phyloP scores from a whole-genome alignment of 2,329 filamentous ascomycete species.

The Coleophoma eucalyptorum region DNA sequence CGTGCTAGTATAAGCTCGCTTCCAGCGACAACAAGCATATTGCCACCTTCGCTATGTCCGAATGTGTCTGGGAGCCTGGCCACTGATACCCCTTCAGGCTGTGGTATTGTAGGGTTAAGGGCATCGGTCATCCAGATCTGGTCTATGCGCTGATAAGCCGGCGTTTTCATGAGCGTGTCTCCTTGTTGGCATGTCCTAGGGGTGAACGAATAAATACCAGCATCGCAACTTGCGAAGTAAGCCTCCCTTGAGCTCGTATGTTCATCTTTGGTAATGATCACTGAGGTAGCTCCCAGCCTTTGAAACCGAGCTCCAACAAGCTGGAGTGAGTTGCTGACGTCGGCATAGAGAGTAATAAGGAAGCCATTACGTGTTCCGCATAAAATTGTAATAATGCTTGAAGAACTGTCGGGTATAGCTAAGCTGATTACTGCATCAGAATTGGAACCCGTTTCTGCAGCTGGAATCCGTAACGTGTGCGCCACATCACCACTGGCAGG shows the following conservation, averaged over 20 bases:
- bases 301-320: slow-evolving; percentile 11
- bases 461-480: slow-evolving; percentile 8
- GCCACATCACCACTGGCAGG: slow-evolving; percentile 4
- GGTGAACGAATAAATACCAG: slow-evolving; percentile 30
- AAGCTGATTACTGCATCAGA: slow-evolving; percentile 22
- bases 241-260: slow-evolving; percentile 15
- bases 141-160: slow-evolving; percentile 12
- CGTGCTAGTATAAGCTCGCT: slow-evolving; percentile 49
- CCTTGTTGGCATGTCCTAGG: neutral
- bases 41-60: slow-evolving; percentile 21
- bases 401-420: slow-evolving; percentile 3
- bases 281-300: slow-evolving; percentile 22
- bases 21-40: slow-evolving; percentile 46
- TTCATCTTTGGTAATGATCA: slow-evolving; percentile 18
- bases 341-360: slow-evolving; percentile 17
- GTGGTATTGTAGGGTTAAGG: slow-evolving; percentile 38
- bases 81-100: slow-evolving; percentile 45
- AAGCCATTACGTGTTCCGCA: slow-evolving; percentile 26
- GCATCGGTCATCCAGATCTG: slow-evolving; percentile 50
- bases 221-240: slow-evolving; percentile 46
- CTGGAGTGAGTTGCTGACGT: slow-evolving; percentile 4
- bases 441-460: neutral
- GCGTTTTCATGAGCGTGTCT: neutral
- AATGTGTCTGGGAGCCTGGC: slow-evolving; percentile 34
- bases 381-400: slow-evolving; percentile 13